These are phyloP conservation scores for Leucosporidium creatinivorum DNA, from an alignment of 768 basidiomycete genomes.

Conservation along the genomic window DNA sequence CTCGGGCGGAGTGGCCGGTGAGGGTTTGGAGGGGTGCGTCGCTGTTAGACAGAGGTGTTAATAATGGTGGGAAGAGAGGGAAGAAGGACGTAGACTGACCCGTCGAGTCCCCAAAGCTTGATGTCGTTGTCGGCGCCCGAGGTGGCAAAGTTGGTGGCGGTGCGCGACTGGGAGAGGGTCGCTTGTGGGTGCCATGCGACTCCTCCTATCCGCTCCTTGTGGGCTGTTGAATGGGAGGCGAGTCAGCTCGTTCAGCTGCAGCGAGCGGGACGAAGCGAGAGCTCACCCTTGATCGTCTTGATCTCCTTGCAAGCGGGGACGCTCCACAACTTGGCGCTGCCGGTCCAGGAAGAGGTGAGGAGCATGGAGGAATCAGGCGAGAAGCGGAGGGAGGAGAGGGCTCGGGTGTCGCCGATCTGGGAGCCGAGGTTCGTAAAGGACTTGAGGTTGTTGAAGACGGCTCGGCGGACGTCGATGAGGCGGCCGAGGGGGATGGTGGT, in stretches of 20 bases:
- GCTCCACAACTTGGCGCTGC: conserved; percentile 89
- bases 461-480: conserved; percentile 87
- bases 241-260: neutral
- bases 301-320: conserved; percentile 81
- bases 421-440: conserved; percentile 89
- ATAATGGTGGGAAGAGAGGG: neutral
- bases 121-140: conserved; percentile 81
- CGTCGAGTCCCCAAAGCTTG: conserved; percentile 79
- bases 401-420: conserved; percentile 94
- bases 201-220: conserved; percentile 84
- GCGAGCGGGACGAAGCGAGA: neutral
- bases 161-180: conserved; percentile 59
- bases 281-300: conserved; percentile 61
- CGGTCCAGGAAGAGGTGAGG: conserved; percentile 94
- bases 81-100: conserved; percentile 47
- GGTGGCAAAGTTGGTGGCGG: conserved; percentile 74
- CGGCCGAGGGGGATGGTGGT: conserved; percentile 75
- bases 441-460: conserved; percentile 83
- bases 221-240: conserved; percentile 50
- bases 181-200: conserved; percentile 97
- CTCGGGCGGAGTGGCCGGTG: conserved; percentile 79
- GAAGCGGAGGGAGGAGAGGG: conserved; percentile 88
- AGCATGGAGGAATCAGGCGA: conserved; percentile 81
- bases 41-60: conserved; percentile 44
- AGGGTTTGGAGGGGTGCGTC: conserved; percentile 68